Evolutionary conservation across 164 flowering plant genomes (phyloP).

Genomic region (Annona squamosa): DNA sequence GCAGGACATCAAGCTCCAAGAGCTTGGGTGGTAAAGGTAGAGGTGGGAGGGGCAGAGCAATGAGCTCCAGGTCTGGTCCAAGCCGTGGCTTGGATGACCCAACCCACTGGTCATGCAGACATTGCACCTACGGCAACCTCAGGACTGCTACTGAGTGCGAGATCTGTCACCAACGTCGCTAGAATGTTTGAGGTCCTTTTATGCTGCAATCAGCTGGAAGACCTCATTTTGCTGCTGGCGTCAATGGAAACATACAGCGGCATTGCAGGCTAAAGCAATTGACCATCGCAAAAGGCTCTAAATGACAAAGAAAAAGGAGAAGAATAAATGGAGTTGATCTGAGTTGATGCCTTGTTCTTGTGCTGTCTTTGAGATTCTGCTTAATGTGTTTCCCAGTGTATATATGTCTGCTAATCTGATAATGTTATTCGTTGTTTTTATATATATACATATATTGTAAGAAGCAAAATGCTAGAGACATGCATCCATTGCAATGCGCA

Average conservation of each 20-base stretch:
- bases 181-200: not conserved
- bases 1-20: slow-evolving; percentile 38
- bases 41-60: slow-evolving; percentile 53
- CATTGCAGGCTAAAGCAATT: not conserved
- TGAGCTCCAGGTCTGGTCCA: slow-evolving; percentile 40
- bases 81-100: slow-evolving; percentile 39
- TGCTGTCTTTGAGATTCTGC: not conserved
- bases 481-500: not conserved
- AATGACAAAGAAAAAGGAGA: not conserved
- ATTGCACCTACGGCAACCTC: slow-evolving; percentile 68
- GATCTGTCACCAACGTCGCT: slow-evolving; percentile 56
- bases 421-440: not conserved
- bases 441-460: not conserved
- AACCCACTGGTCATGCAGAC: slow-evolving; percentile 67
- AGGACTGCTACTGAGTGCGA: slow-evolving; percentile 43
- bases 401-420: not conserved
- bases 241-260: not conserved
- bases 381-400: not conserved
- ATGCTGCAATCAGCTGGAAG: not conserved
- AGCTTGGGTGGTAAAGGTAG: slow-evolving; percentile 40
- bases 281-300: not conserved
- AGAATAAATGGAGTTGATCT: not conserved
- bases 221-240: not conserved
- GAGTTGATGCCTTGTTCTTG: not conserved
- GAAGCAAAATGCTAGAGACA: slow-evolving; percentile 1